A percentile compares a stretch with the other conserved stretches of the same genome.
Evolutionary conservation across 441 rosid species (phyloP).

Genomic region (Adansonia madagascariensis): DNA sequence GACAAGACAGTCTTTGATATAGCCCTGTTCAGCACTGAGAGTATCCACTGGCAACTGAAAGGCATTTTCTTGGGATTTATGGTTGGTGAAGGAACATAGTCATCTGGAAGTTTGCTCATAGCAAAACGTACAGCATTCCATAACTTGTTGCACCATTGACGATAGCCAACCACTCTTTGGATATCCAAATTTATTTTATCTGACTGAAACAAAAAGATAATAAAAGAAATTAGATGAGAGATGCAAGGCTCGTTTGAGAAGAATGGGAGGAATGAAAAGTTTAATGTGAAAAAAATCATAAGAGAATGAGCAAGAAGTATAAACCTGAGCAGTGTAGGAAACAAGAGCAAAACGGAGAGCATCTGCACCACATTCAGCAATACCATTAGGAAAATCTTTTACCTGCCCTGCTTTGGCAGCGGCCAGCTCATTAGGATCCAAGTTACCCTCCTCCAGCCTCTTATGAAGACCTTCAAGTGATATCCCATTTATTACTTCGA

Average conservation of each 20-base stretch:
- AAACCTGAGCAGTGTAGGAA: conserved; percentile 94
- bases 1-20: conserved; percentile 61
- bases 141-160: conserved; percentile 97
- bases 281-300: neutral
- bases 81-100: conserved; percentile 54
- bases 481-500: conserved; percentile 85
- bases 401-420: conserved; percentile 78
- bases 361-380: conserved; percentile 92
- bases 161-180: conserved; percentile 94
- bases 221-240: neutral
- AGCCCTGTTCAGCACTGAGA: conserved; percentile 77
- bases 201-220: conserved; percentile 49
- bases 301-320: conserved; percentile 20
- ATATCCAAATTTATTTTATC: conserved; percentile 95
- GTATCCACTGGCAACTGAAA: conserved; percentile 92
- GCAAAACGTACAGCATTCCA: conserved; percentile 98
- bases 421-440: conserved; percentile 72
- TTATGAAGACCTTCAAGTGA: conserved; percentile 82
- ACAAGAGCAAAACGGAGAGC: conserved; percentile 95
- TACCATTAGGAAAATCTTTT: conserved; percentile 84
- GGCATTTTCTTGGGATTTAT: conserved; percentile 56
- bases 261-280: neutral
- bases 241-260: neutral
- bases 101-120: conserved; percentile 85
- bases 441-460: conserved; percentile 83